Evolutionary conservation across 1,284 basidiomycete species (phyloP).

Genomic region (Naganishia cerealis): DNA sequence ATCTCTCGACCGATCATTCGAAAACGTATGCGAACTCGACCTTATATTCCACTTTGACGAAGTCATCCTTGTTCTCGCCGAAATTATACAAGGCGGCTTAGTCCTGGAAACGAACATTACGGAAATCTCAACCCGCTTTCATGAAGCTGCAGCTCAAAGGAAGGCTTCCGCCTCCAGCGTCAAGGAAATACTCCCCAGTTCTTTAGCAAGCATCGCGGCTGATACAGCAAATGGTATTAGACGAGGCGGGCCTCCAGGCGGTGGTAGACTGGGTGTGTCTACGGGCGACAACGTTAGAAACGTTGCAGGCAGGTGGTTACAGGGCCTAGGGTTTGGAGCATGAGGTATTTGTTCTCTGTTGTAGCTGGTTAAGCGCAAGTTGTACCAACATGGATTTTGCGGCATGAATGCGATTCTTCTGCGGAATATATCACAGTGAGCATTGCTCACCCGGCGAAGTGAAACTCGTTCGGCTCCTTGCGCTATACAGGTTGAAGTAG

Average conservation of each 20-base stretch:
- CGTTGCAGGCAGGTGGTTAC: conserved; percentile 30
- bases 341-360: neutral
- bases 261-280: conserved; percentile 20
- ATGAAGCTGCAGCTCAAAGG: conserved; percentile 31
- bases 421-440: too few species aligned
- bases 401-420: too few species aligned
- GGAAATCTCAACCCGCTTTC: conserved; percentile 77
- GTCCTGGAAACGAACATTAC: conserved; percentile 97
- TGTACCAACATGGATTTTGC: neutral
- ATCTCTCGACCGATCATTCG: conserved; percentile 89
- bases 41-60: conserved; percentile 98
- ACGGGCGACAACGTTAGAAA: conserved; percentile 31
- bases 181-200: conserved; percentile 26
- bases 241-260: conserved; percentile 15
- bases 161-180: conserved; percentile 29
- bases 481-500: too few species aligned
- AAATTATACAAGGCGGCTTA: conserved; percentile 94
- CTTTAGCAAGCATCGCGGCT: conserved; percentile 18
- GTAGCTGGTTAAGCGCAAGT: neutral
- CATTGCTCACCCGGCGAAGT: too few species aligned
- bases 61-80: conserved; percentile 88
- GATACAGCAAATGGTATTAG: conserved; percentile 21
- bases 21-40: conserved; percentile 98
- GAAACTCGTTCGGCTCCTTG: too few species aligned
- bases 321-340: conserved; percentile 30